These are phyloP conservation scores for Cladorrhinum samala DNA, from an alignment of 495 filamentous ascomycete species.

Conservation along the genomic window DNA sequence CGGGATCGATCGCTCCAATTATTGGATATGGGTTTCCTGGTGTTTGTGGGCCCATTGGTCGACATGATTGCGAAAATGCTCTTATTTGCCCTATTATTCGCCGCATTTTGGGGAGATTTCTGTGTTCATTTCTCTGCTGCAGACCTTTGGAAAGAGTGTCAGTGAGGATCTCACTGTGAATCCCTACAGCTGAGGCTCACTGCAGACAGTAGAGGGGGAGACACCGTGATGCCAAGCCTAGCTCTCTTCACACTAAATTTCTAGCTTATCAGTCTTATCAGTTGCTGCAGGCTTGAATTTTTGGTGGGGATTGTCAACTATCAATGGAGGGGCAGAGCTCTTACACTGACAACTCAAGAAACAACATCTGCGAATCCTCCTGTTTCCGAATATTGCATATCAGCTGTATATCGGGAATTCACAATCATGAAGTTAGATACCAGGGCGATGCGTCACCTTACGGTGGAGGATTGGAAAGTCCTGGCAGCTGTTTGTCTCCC, in stretches of 20 bases:
- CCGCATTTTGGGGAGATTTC: neutral
- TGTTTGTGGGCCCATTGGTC: neutral
- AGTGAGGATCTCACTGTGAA: neutral
- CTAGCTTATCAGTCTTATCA: conserved; percentile 15
- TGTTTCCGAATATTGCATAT: neutral
- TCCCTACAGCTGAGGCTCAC: neutral
- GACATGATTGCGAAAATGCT: neutral
- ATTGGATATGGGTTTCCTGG: neutral
- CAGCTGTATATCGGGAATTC: neutral
- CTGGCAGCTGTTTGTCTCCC: conserved; percentile 70
- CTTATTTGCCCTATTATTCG: neutral
- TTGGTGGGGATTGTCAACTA: conserved; percentile 11
- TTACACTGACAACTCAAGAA: conserved; percentile 17
- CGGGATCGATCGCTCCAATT: neutral
- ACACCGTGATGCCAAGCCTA: too few relatives aligned
- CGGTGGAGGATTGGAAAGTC: conserved; percentile 88
- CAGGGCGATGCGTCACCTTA: conserved; percentile 83
- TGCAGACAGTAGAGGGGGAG: too few relatives aligned
- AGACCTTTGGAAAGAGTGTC: too few relatives aligned
- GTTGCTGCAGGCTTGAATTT: conserved; percentile 15
- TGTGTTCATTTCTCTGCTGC: neutral
- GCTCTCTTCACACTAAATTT: too few relatives aligned
- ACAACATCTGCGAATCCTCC: conserved; percentile 9
- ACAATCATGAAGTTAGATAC: conserved; percentile 86
- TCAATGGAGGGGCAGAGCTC: conserved; percentile 7